Percentiles rank a stretch among this genome's conserved stretches.
Conservation (phyloP, 1,139 yeast species). For the Lodderomyces beijingensis region DNA sequence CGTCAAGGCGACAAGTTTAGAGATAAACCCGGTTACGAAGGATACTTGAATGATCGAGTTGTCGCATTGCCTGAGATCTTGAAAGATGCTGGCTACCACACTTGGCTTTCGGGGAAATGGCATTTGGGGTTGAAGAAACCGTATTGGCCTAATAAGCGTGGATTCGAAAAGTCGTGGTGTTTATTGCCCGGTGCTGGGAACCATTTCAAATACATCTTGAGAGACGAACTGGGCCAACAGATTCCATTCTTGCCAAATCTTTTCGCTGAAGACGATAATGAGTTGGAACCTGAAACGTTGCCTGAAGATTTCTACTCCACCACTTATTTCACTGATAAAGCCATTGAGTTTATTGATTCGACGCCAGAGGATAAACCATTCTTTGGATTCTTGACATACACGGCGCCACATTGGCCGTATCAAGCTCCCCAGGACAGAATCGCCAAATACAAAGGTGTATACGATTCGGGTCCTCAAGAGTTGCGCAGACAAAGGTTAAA, state of each 20-base stretch:
- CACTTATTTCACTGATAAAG: conserved; percentile 40
- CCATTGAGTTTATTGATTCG: conserved; percentile 30
- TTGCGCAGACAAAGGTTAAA: conserved; percentile 36
- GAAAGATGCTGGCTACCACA: conserved; percentile 43
- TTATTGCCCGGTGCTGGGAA: conserved; percentile 57
- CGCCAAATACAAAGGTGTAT: conserved; percentile 45
- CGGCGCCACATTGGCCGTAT: conserved; percentile 63
- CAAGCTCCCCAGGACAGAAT: conserved; percentile 50
- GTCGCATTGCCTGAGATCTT: conserved; percentile 52
- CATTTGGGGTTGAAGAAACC: conserved; percentile 49
- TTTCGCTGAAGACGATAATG: conserved; percentile 33
- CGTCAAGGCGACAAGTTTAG: conserved; percentile 32
- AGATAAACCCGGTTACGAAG: conserved; percentile 57
- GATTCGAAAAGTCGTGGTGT: conserved; percentile 49
- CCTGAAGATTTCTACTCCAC: conserved; percentile 50
- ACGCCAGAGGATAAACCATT: conserved; percentile 41
- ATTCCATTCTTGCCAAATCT: conserved; percentile 29
- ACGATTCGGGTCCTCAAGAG: conserved; percentile 46
- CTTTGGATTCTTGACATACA: conserved; percentile 49
- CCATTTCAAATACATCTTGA: conserved; percentile 48
- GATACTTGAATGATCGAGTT: conserved; percentile 48
- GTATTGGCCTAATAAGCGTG: conserved; percentile 48
- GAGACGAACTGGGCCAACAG: conserved; percentile 21
- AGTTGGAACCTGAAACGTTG: conserved; percentile 30
- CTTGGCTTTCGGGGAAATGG: conserved; percentile 55